Conservation (phyloP, 2,329 filamentous ascomycete species). For the Scedosporium boydii region DNA sequence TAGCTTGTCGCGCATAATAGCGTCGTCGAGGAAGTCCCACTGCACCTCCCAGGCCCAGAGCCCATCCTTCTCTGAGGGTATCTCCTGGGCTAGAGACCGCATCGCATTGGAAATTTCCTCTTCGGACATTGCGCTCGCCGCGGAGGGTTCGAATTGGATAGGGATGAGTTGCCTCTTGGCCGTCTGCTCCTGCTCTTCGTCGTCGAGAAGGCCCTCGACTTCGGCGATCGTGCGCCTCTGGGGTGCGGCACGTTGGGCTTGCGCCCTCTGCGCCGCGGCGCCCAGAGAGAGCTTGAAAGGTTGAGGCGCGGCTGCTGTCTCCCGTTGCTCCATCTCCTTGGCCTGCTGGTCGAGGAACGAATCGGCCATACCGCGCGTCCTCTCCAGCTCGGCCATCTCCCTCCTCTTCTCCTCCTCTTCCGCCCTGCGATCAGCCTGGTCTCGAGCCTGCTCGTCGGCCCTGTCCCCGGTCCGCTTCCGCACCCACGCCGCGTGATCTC, state of each 20-base stretch:
- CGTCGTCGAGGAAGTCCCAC: conserved; percentile 83
- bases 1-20: conserved; percentile 73
- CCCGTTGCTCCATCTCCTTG: conserved; percentile 56
- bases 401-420: conserved; percentile 68
- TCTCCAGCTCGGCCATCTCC: conserved; percentile 62
- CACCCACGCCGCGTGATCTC: conserved; percentile 76
- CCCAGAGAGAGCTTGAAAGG: conserved; percentile 91
- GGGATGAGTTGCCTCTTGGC: conserved; percentile 69
- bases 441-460: conserved; percentile 62
- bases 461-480: conserved; percentile 69
- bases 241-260: conserved; percentile 44
- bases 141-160: conserved; percentile 68
- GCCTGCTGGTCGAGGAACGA: conserved; percentile 82
- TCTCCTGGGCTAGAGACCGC: conserved; percentile 75
- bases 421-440: conserved; percentile 71
- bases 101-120: conserved; percentile 81
- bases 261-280: conserved; percentile 68
- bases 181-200: conserved; percentile 73
- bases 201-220: conserved; percentile 87
- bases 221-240: conserved; percentile 78
- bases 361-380: conserved; percentile 76
- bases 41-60: conserved; percentile 90
- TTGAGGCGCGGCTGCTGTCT: conserved; percentile 47
- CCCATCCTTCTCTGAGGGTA: conserved; percentile 75
- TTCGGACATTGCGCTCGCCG: conserved; percentile 62